Conservation (phyloP, 2,329 filamentous ascomycete species). For the Colletotrichum sp. region DNA sequence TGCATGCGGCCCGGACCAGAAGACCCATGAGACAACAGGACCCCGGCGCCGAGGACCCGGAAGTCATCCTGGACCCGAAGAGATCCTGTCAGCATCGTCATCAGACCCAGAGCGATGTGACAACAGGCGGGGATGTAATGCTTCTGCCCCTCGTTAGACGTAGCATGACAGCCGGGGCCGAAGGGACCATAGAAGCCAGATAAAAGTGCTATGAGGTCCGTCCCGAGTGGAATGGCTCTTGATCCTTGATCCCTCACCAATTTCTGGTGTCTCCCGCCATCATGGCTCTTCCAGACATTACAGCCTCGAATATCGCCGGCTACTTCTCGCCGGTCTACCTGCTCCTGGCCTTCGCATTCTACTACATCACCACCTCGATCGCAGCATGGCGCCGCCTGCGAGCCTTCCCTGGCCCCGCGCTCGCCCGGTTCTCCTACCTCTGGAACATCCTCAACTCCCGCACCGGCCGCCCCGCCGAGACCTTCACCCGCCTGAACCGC, state of each 20-base stretch:
- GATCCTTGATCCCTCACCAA: not conserved
- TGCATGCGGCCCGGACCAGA: not conserved
- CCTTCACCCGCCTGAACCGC: constrained; percentile 7
- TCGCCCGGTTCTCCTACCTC: constrained; percentile 18
- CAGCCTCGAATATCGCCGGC: not conserved
- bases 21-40: not conserved
- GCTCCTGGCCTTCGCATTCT: constrained; percentile 7
- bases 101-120: not conserved
- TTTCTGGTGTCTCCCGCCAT: not conserved
- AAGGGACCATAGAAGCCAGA: not conserved
- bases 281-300: not conserved
- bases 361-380: constrained; percentile 23
- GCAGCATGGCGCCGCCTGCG: constrained; percentile 30
- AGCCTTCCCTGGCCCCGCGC: constrained; percentile 1
- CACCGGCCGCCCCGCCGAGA: constrained; percentile 2
- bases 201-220: not conserved
- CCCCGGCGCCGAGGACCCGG: not conserved
- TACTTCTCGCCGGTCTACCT: not conserved
- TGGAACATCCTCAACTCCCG: constrained; percentile 14
- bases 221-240: not conserved
- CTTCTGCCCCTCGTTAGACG: not conserved
- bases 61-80: not conserved
- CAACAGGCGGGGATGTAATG: not conserved
- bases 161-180: not conserved
- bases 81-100: not conserved